Base-by-base conservation (phyloP, 2,329 filamentous ascomycete species). In the Hypoxylon sp. region DNA sequence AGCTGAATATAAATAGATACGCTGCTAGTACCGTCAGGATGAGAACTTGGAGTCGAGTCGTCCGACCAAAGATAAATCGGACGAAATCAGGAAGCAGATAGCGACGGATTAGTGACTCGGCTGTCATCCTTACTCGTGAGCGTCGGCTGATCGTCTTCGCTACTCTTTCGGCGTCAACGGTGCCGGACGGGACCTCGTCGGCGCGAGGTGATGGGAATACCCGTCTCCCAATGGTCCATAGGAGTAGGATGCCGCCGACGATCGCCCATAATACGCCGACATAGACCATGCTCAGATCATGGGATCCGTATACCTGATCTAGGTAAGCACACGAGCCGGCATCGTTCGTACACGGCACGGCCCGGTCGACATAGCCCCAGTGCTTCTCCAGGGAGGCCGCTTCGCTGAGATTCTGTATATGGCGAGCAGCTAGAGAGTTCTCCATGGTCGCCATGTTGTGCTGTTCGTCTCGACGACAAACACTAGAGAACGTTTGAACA, bases 1-100 rank as follows among this genome's bases (percentile, higher is more conserved):
- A 91, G 74, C 84, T 86, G 78, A 89, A 92, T 64, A 93, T 79
- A 46, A 86, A 78, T 0, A 93, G 79, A 71, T 94, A 93, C 1
- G 72, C 83, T 0, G 81, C 73, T 1, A 93, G 75, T 8, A 86
- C 75, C 0, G 82, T 74, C 2, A 93, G 79, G 26, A 91, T 80
- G 20, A 87, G 70, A 3, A 93, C 82, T 72, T 93, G 91, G 6
- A 92, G 80, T 19, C 90, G 83, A 0, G 89, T 91, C 1, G 88
- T 87, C 62, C 86, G 82, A 26, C 90, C 89, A 68, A 93, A 92
- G 54, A 92, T 70, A 19, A 75, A 70, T 17, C 82, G 78, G 2
- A 83, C 75, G 2, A 83, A 81, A 68, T 91, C 89, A 0, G 87
- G 86, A 1, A 93, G 83, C 2, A 93, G 79, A 69, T 84, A 82